Conservation (phyloP, 768 basidiomycete species). For the Rhodosporidiobolus sp. region DNA sequence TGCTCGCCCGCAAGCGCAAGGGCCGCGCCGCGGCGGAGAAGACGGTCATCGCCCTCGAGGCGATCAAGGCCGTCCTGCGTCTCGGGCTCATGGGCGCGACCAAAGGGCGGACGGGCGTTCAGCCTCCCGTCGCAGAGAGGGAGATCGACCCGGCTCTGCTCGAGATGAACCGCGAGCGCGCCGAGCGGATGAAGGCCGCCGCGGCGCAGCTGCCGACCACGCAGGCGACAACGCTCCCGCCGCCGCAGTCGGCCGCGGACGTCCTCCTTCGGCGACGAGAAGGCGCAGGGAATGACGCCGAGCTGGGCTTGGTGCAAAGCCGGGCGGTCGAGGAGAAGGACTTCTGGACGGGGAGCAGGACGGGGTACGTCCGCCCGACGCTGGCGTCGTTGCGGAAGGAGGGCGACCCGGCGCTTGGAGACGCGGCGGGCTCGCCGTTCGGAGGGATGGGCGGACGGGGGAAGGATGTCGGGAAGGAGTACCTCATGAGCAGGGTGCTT, state of each 20-base stretch:
- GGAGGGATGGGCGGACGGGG: background rate
- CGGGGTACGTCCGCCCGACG: conserved; percentile 39
- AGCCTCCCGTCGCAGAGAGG: conserved; percentile 43
- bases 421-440: background rate
- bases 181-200: conserved; percentile 1
- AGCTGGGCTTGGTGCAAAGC: background rate
- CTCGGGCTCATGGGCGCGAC: conserved; percentile 71
- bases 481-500: conserved; percentile 39
- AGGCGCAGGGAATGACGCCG: conserved; percentile 3
- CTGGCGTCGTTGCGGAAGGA: conserved; percentile 35
- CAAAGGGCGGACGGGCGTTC: conserved; percentile 56
- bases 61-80: conserved; percentile 77
- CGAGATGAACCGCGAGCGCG: conserved; percentile 26
- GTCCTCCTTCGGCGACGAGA: conserved; percentile 3
- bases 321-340: conserved; percentile 24
- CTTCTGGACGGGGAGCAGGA: conserved; percentile 41
- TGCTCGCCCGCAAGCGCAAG: conserved; percentile 66
- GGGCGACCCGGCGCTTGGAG: background rate
- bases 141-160: conserved; percentile 41
- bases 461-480: conserved; percentile 38
- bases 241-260: conserved; percentile 16
- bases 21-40: conserved; percentile 69
- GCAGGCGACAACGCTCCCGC: background rate
- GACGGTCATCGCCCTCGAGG: conserved; percentile 70
- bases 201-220: background rate